Percentiles rank a stretch among this genome's conserved stretches.
Conservation (phyloP, 169 alveolate species). For the Eimeria acervulina region DNA sequence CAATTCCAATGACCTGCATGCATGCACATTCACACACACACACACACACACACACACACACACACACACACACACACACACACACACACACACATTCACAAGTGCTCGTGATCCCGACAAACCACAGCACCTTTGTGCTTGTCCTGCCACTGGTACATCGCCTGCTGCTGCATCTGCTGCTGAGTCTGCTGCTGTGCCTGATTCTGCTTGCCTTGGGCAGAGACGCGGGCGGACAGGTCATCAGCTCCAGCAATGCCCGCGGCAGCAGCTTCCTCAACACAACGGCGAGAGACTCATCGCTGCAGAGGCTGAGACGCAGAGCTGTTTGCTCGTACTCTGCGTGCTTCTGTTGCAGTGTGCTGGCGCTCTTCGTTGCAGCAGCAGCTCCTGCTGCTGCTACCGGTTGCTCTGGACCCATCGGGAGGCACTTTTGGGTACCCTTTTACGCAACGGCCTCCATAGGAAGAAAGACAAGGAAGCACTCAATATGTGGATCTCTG, state of each 20-base stretch:
- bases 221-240: conserved; percentile 55
- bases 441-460: conserved; percentile 6
- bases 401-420: conserved; percentile 49
- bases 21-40: neutral
- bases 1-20: conserved; percentile 71
- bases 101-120: neutral
- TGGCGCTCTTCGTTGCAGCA: neutral
- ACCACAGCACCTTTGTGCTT: neutral
- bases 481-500: neutral
- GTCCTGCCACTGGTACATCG: neutral
- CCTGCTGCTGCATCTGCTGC: neutral
- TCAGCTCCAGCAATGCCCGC: conserved; percentile 61
- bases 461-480: neutral
- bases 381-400: conserved; percentile 63
- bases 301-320: conserved; percentile 81
- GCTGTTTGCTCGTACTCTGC: conserved; percentile 79
- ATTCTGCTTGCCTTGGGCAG: conserved; percentile 73
- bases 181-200: neutral
- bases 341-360: conserved; percentile 21
- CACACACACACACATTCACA: too few relatives aligned
- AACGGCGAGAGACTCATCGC: conserved; percentile 66
- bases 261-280: conserved; percentile 81
- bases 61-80: too few relatives aligned
- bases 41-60: too few relatives aligned
- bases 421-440: neutral